phyloP scores from a whole-genome alignment of 805 yeast species.

The Candida glaebosa region DNA sequence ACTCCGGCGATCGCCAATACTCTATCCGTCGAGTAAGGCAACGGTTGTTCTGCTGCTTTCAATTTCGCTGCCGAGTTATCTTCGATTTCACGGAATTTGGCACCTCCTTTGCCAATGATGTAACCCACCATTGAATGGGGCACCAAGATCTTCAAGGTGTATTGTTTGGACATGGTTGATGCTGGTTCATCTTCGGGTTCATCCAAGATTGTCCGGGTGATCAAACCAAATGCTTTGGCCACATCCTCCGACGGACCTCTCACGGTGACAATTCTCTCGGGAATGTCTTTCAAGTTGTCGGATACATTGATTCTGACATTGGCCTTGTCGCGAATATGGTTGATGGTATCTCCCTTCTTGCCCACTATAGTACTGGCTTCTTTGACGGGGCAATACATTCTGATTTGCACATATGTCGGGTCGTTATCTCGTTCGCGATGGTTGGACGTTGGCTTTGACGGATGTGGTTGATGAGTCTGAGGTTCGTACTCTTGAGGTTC shows the following conservation, averaged over 20 bases:
- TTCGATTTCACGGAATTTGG: slow-evolving; percentile 75
- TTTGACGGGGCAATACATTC: slow-evolving; percentile 72
- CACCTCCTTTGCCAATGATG: slow-evolving; percentile 75
- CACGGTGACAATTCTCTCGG: slow-evolving; percentile 71
- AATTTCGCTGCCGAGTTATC: slow-evolving; percentile 75
- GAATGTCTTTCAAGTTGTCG: slow-evolving; percentile 66
- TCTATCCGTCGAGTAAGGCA: slow-evolving; percentile 78
- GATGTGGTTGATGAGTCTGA: neutral
- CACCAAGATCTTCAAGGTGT: slow-evolving; percentile 58
- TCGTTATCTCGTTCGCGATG: slow-evolving; percentile 45
- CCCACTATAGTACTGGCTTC: slow-evolving; percentile 79
- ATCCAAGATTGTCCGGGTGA: slow-evolving; percentile 60
- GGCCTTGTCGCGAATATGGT: slow-evolving; percentile 59
- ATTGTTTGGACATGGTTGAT: slow-evolving; percentile 48
- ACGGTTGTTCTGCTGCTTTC: slow-evolving; percentile 65
- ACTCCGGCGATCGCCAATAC: slow-evolving; percentile 69
- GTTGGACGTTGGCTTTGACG: slow-evolving; percentile 33
- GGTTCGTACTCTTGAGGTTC: slow-evolving; percentile 2
- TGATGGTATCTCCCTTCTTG: slow-evolving; percentile 72
- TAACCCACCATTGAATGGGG: slow-evolving; percentile 81
- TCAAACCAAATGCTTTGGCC: slow-evolving; percentile 77
- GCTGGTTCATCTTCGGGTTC: slow-evolving; percentile 68
- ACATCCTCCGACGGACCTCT: slow-evolving; percentile 75
- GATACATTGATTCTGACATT: slow-evolving; percentile 66
- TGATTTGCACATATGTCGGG: slow-evolving; percentile 60